Conservation (phyloP, 306 rosid species). For the Malus domestica region DNA sequence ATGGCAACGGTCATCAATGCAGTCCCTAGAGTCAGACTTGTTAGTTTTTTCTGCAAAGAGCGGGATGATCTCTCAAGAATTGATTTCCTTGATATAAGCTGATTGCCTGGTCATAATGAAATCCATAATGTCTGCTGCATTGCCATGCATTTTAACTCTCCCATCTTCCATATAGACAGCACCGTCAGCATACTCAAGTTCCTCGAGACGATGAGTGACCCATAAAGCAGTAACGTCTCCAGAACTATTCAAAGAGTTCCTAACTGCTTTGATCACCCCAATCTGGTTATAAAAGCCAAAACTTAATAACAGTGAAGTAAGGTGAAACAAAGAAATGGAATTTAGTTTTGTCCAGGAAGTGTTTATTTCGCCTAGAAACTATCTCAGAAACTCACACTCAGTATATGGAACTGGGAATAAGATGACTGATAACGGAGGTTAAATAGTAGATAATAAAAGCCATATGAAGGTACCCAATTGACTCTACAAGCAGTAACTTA, state of each 20-base stretch:
- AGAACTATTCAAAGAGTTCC: conserved; percentile 52
- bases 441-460: background rate
- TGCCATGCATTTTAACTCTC: conserved; percentile 54
- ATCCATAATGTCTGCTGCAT: conserved; percentile 37
- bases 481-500: background rate
- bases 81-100: conserved; percentile 51
- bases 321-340: background rate
- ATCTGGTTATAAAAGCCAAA: conserved; percentile 28
- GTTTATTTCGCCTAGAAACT: background rate
- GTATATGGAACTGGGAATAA: background rate
- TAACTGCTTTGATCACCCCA: conserved; percentile 70
- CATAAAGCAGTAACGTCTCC: conserved; percentile 70
- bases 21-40: background rate
- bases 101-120: conserved; percentile 62
- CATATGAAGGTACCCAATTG: background rate
- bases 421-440: background rate
- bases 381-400: background rate
- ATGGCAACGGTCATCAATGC: too few species aligned
- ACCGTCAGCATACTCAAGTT: conserved; percentile 76
- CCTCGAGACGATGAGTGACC: conserved; percentile 92
- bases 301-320: background rate
- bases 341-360: background rate
- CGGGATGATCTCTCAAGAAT: conserved; percentile 17
- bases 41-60: background rate
- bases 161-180: conserved; percentile 88